phyloP scores from a whole-genome alignment of 345 rosid genomes.

The Salix udensis region DNA sequence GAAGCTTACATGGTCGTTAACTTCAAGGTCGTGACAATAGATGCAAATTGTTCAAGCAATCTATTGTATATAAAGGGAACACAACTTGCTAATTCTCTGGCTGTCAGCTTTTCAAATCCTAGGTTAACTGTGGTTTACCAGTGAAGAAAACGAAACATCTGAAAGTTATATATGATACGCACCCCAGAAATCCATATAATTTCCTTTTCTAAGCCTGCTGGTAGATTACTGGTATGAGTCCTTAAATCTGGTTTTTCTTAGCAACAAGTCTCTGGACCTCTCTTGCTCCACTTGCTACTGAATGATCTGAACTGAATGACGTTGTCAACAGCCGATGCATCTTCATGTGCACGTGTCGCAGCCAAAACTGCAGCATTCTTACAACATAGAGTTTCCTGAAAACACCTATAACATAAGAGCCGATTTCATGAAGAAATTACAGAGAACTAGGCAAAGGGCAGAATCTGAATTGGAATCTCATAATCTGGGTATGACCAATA shows the following conservation, averaged over 20 bases:
- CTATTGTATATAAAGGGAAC: background rate
- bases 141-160: background rate
- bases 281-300: constrained; percentile 22
- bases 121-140: background rate
- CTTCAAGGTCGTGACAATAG: background rate
- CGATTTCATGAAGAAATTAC: background rate
- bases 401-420: constrained; percentile 9
- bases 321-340: constrained; percentile 38
- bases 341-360: constrained; percentile 38
- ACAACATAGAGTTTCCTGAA: constrained; percentile 34
- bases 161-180: too few species aligned
- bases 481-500: constrained; percentile 7
- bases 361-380: constrained; percentile 33
- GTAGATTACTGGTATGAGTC: too few species aligned
- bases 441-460: background rate
- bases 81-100: background rate
- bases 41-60: background rate
- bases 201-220: constrained; percentile 18
- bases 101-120: background rate
- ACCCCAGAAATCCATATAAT: constrained; percentile 30
- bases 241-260: too few species aligned
- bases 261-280: too few species aligned
- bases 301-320: constrained; percentile 30
- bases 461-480: background rate
- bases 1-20: too few species aligned